Conservation (phyloP, 768 basidiomycete genomes). For the Melanogaster broomeanus region DNA sequence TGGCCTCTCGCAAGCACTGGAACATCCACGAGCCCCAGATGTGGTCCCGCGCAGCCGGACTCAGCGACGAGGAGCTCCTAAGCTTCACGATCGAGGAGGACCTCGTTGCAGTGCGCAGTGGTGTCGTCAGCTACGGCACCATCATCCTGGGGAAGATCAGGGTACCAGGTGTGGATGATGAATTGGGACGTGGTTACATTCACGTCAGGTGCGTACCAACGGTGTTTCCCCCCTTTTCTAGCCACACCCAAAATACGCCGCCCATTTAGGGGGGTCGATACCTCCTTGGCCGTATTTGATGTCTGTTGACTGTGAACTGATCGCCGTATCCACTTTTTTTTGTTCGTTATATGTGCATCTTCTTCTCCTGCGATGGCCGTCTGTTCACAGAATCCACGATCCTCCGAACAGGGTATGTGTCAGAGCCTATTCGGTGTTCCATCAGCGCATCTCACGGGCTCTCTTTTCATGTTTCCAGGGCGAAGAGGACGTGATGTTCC, state of each 20-base stretch:
- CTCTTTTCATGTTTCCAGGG: constrained; percentile 45
- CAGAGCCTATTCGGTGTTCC: neutral
- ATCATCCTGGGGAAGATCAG: constrained; percentile 78
- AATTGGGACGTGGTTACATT: constrained; percentile 61
- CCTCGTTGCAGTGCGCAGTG: constrained; percentile 52
- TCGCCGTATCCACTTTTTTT: constrained; percentile 8
- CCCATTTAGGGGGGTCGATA: constrained; percentile 2
- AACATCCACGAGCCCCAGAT: constrained; percentile 57
- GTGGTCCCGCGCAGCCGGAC: constrained; percentile 61
- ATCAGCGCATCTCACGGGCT: constrained; percentile 7
- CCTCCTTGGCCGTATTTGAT: constrained; percentile 6
- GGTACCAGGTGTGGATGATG: constrained; percentile 65
- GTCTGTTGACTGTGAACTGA: constrained; percentile 11
- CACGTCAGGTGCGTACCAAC: constrained; percentile 74
- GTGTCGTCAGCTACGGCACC: constrained; percentile 62
- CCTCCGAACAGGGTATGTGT: constrained; percentile 64
- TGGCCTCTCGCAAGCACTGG: constrained; percentile 70
- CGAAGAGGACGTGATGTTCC: constrained; percentile 64
- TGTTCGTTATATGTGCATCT: neutral
- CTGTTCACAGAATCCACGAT: constrained; percentile 62
- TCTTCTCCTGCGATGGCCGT: neutral
- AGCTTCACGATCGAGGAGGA: constrained; percentile 49
- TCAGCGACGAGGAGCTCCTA: constrained; percentile 55
- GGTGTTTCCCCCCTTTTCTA: neutral
- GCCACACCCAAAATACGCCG: constrained; percentile 4